Evolutionary conservation across 1,139 yeast species (phyloP).

Genomic region (Yamadazyma spencermartinsiae): DNA sequence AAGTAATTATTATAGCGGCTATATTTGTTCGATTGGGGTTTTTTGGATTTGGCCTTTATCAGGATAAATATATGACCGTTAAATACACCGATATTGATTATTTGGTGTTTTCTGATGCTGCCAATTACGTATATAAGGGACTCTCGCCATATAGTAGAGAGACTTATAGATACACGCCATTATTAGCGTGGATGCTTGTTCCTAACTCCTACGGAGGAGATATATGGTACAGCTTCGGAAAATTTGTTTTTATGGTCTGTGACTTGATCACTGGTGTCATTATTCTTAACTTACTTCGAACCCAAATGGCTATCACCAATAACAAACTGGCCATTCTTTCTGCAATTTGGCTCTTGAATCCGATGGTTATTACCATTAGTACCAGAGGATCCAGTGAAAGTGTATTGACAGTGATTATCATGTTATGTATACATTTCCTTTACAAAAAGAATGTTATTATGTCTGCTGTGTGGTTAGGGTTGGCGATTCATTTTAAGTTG

Average conservation of each 20-base stretch:
- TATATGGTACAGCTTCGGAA: conserved; percentile 69
- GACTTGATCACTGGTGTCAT: conserved; percentile 81
- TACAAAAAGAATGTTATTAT: conserved; percentile 29
- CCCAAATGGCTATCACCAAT: conserved; percentile 22
- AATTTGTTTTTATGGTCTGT: conserved; percentile 69
- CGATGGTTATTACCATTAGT: conserved; percentile 92
- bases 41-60: conserved; percentile 82
- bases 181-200: conserved; percentile 76
- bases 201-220: conserved; percentile 55
- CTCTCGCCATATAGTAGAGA: conserved; percentile 78
- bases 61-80: conserved; percentile 76
- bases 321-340: conserved; percentile 41
- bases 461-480: conserved; percentile 70
- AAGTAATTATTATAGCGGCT: conserved; percentile 21
- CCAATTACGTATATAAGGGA: conserved; percentile 64
- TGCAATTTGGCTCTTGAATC: conserved; percentile 84
- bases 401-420: conserved; percentile 73
- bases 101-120: conserved; percentile 89
- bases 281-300: conserved; percentile 43
- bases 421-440: conserved; percentile 55
- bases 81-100: conserved; percentile 94
- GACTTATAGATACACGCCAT: conserved; percentile 91
- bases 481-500: conserved; percentile 85
- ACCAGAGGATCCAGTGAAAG: conserved; percentile 96
- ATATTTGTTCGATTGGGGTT: conserved; percentile 58